These are phyloP conservation scores for Phytophthora pisi DNA, from an alignment of 352 stramenopile genomes.

Conservation along the genomic window DNA sequence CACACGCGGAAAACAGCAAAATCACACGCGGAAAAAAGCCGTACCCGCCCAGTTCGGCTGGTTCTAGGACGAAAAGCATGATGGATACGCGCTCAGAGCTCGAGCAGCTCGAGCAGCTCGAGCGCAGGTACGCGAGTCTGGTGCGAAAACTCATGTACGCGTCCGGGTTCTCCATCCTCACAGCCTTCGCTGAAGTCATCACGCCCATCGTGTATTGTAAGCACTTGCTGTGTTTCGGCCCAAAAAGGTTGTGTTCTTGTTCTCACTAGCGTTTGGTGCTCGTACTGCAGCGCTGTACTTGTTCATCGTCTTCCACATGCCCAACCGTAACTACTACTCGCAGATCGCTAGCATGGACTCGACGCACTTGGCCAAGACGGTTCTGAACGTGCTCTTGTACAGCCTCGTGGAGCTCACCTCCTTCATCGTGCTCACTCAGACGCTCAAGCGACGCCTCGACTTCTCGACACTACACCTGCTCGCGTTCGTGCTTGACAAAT, in stretches of 20 bases:
- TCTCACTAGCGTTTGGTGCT: no score
- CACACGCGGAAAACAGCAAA: no score
- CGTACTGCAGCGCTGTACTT: constrained; percentile 21
- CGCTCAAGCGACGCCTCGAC: constrained; percentile 11
- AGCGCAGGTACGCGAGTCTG: constrained; percentile 15
- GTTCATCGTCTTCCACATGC: constrained; percentile 29
- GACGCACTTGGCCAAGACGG: constrained; percentile 6
- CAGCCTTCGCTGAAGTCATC: constrained; percentile 29
- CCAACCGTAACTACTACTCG: constrained; percentile 35
- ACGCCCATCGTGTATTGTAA: constrained; percentile 20
- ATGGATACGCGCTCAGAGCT: constrained; percentile 4
- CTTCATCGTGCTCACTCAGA: constrained; percentile 9
- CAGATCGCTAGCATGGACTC: constrained; percentile 27
- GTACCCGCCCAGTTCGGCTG: not conserved
- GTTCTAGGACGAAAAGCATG: not conserved
- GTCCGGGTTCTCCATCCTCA: constrained; percentile 39
- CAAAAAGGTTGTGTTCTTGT: no score
- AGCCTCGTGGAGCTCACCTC: constrained; percentile 9
- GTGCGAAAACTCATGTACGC: constrained; percentile 39
- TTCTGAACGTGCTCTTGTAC: constrained; percentile 17
- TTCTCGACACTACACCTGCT: constrained; percentile 19
- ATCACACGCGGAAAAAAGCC: no score
- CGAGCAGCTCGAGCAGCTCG: constrained; percentile 19
- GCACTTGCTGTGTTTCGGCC: not conserved
- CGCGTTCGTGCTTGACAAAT: constrained; percentile 22